Base-by-base conservation (phyloP, 176 grass and related monocot genomes). In the Coix lacrymajobi region DNA sequence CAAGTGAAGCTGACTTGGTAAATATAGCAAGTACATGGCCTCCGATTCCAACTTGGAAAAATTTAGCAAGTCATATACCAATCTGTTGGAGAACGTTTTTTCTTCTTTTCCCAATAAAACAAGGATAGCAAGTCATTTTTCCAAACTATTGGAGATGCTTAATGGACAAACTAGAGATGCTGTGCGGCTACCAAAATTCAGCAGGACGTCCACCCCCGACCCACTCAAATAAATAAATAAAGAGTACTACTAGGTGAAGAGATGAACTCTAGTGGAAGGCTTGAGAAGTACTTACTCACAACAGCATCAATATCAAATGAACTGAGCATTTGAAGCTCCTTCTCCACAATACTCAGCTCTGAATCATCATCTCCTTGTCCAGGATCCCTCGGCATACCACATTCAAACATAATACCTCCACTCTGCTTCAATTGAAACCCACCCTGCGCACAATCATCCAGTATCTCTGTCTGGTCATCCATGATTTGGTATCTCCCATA, bases 401-500 rank as follows among this genome's bases (percentile, higher is more conserved):
- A 68, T 67, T 90, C 89, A 24, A 89, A 72, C 61, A 87, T 25
- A 69, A 68, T 43, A 80, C 75, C 89, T 75, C 30, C 76, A 25
- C 26, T 63, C 49, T 81, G 86, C 77, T 78, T 89, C 31, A 86
- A 83, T 64, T 83, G 81, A 79, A 90, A 79, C 36, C 57, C 85
- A 30, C 88, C 78, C 83, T 66, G 61, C 16, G 70, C 70, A 76
- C 69, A 94, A 60, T 99, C 91, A 87, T 90, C 91, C n/a, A 94
- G 78, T 80, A 87, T 85, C 78, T 99, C 97, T 1, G 93, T 94
- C 48, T 93, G 88, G 54, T 99, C 97, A 90, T 94, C 91, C 74
- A 92, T 90, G 88, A 99, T 92, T 74, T 92, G 88, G 79, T 99
- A 99, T 67, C 91, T 92, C 61, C 89, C 93, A 46, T 99, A 96